Conservation (phyloP, 2,329 filamentous ascomycete genomes). For the Thielaviopsis ethacetica region DNA sequence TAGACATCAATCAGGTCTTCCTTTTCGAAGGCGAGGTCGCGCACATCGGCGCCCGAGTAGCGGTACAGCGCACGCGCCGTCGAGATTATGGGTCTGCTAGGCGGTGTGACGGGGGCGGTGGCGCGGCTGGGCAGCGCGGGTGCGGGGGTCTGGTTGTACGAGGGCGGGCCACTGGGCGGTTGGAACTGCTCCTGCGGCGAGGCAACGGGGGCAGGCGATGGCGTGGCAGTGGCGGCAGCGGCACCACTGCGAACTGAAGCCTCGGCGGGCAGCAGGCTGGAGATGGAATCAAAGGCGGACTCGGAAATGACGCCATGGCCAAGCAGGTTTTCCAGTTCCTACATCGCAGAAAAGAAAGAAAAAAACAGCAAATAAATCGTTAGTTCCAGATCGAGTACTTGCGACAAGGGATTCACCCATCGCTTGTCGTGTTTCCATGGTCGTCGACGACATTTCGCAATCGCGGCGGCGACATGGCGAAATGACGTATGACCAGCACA, state of each 20-base stretch:
- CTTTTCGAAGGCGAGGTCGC: constrained; percentile 65
- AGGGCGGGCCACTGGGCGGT: constrained; percentile 28
- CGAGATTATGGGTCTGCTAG: constrained; percentile 43
- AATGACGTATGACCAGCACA: constrained; percentile 17
- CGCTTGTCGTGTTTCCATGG: neutral
- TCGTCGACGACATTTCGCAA: neutral
- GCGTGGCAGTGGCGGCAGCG: constrained; percentile 20
- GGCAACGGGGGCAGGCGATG: constrained; percentile 19
- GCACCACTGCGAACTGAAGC: constrained; percentile 37
- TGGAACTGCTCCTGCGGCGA: constrained; percentile 16
- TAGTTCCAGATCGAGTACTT: neutral
- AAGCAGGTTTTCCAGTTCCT: constrained; percentile 85
- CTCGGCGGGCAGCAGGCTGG: constrained; percentile 57
- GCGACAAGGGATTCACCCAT: neutral
- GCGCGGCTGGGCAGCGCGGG: constrained; percentile 25
- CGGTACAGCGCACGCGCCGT: constrained; percentile 69
- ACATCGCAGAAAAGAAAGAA: neutral
- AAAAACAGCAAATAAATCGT: neutral
- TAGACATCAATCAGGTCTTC: constrained; percentile 67
- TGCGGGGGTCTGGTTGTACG: constrained; percentile 32
- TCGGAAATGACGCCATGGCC: constrained; percentile 68
- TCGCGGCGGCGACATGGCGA: neutral
- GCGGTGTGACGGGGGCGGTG: constrained; percentile 9
- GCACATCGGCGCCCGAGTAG: constrained; percentile 63
- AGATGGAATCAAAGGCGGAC: constrained; percentile 58